Conservation (phyloP, 352 stramenopile species). For the Pythium angustatum region DNA sequence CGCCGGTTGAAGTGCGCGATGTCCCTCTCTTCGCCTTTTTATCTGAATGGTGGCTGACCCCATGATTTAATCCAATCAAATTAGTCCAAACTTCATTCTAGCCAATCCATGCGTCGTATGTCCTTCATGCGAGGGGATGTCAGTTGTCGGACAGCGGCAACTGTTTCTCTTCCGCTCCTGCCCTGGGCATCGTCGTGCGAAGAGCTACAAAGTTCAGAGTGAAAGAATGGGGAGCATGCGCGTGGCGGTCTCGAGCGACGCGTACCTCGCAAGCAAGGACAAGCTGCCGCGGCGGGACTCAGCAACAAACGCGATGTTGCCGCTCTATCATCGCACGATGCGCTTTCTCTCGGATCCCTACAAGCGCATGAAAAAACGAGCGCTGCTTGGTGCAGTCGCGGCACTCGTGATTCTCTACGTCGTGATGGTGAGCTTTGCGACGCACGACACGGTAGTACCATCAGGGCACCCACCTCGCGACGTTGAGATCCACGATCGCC, state of each 20-base stretch:
- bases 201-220: neutral
- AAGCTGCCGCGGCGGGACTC: conserved; percentile 19
- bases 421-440: conserved; percentile 42
- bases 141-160: conserved; percentile 1
- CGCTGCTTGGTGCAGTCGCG: conserved; percentile 36
- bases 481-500: conserved; percentile 24
- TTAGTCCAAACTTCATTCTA: too few relatives aligned
- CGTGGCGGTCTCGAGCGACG: conserved; percentile 8
- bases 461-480: conserved; percentile 2
- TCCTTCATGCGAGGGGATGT: neutral
- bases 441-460: conserved; percentile 11
- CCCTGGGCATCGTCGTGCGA: neutral
- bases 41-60: too few relatives aligned
- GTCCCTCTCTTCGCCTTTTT: too few relatives aligned
- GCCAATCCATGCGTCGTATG: too few relatives aligned
- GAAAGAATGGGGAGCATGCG: neutral
- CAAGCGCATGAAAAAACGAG: conserved; percentile 54
- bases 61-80: too few relatives aligned
- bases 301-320: conserved; percentile 33
- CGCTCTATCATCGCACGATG: conserved; percentile 67
- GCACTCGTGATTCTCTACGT: conserved; percentile 65
- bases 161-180: neutral
- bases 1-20: conserved; percentile 31
- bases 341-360: conserved; percentile 64
- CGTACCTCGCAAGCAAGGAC: conserved; percentile 11